phyloP scores from a whole-genome alignment of 139 green algal species.

The Chlorella sp. region DNA sequence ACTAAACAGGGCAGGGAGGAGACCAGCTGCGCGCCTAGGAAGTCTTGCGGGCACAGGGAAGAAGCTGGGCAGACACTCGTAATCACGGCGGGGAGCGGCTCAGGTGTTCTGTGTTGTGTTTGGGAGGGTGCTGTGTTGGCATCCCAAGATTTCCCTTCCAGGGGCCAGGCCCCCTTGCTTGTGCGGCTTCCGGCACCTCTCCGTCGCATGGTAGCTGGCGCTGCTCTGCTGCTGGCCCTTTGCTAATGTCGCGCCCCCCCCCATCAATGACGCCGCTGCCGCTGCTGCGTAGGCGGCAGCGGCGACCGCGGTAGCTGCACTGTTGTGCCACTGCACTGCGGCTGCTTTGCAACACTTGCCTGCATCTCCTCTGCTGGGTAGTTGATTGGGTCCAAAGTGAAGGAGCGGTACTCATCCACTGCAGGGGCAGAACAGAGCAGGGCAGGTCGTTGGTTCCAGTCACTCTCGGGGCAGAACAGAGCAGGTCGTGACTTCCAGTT shows the following conservation, averaged over 20 bases:
- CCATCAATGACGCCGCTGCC: not conserved
- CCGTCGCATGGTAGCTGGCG: too few relatives aligned
- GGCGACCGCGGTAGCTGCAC: too few relatives aligned
- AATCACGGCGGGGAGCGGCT: too few relatives aligned
- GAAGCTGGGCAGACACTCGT: not conserved
- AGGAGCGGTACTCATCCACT: conserved; percentile 1
- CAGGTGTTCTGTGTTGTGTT: not conserved
- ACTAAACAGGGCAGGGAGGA: not conserved
- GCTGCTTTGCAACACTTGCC: not conserved
- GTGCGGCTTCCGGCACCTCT: too few relatives aligned
- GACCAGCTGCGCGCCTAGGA: conserved; percentile 60
- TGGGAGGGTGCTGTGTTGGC: not conserved
- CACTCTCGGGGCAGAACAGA: too few relatives aligned
- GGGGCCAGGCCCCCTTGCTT: too few relatives aligned
- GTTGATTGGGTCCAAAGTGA: not conserved
- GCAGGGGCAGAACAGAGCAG: not conserved
- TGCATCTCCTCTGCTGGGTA: not conserved
- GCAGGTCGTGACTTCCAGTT: too few relatives aligned
- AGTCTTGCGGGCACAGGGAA: conserved; percentile 24
- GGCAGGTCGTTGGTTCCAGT: too few relatives aligned
- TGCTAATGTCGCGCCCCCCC: too few relatives aligned
- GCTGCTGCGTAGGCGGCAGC: not conserved
- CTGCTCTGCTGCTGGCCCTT: too few relatives aligned
- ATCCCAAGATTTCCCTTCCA: not conserved
- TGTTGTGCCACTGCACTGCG: too few relatives aligned